Evolutionary conservation across 495 filamentous ascomycete species (phyloP).

Genomic region (Aspergillus coremiiformis): DNA sequence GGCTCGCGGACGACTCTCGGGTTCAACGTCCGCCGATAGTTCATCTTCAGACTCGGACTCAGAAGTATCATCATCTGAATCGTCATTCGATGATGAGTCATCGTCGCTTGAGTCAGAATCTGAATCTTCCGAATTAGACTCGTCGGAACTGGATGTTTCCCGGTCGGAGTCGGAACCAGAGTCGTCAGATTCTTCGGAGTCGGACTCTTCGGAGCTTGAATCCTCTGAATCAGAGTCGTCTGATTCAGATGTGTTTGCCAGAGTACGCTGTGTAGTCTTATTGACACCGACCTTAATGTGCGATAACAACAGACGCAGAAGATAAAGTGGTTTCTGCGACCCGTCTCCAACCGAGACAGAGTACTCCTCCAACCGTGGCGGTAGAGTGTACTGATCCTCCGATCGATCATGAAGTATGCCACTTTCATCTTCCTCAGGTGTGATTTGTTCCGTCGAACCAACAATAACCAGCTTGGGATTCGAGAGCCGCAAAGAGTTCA

Average conservation of each 20-base stretch:
- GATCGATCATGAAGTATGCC: constrained; percentile 15
- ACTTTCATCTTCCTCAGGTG: constrained; percentile 23
- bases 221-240: constrained; percentile 3
- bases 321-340: constrained; percentile 75
- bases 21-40: neutral
- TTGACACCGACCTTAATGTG: constrained; percentile 27
- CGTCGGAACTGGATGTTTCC: constrained; percentile 6
- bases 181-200: constrained; percentile 20
- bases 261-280: constrained; percentile 1
- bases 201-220: constrained; percentile 9
- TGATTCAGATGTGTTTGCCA: neutral
- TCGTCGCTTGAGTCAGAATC: constrained; percentile 9
- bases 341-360: constrained; percentile 68
- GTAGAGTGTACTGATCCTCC: constrained; percentile 51
- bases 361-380: constrained; percentile 61
- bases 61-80: constrained; percentile 14
- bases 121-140: constrained; percentile 9
- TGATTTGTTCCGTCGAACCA: constrained; percentile 39
- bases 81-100: constrained; percentile 14
- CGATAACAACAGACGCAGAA: constrained; percentile 42
- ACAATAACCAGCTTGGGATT: constrained; percentile 73
- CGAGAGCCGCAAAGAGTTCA: constrained; percentile 64
- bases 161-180: constrained; percentile 19
- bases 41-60: constrained; percentile 17
- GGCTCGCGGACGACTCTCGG: constrained; percentile 2